Evolutionary conservation across 805 yeast genomes (phyloP).

Genomic region (Citeromyces matritensis): DNA sequence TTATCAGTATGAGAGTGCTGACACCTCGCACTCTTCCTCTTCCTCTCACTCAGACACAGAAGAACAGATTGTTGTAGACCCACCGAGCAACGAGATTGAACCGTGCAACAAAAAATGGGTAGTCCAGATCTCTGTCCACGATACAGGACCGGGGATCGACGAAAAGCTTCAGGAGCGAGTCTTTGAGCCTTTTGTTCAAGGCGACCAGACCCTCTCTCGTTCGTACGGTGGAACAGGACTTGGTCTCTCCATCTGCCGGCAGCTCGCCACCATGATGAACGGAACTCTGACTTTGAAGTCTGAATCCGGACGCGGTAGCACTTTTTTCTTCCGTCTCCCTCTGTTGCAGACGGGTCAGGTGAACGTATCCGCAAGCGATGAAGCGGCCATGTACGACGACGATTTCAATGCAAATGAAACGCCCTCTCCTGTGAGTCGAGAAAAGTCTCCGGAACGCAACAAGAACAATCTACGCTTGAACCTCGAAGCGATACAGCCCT

Average conservation of each 20-base stretch:
- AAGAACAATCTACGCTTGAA: neutral
- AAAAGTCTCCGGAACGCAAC: neutral
- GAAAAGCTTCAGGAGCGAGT: constrained; percentile 68
- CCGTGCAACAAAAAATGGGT: constrained; percentile 28
- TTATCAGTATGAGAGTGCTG: neutral
- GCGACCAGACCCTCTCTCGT: constrained; percentile 84
- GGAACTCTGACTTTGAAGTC: constrained; percentile 72
- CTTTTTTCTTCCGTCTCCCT: constrained; percentile 70
- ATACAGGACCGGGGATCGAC: constrained; percentile 93
- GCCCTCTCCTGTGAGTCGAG: neutral
- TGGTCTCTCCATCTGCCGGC: constrained; percentile 74
- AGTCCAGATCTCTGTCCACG: constrained; percentile 60
- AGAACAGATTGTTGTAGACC: too few species aligned
- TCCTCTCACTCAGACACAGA: neutral
- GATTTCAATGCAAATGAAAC: constrained; percentile 36
- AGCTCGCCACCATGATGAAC: constrained; percentile 72
- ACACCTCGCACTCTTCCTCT: neutral
- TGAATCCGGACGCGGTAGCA: constrained; percentile 69
- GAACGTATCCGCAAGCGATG: constrained; percentile 10
- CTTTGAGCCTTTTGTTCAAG: constrained; percentile 94
- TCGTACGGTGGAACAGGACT: constrained; percentile 94
- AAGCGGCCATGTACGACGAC: constrained; percentile 36
- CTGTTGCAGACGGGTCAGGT: constrained; percentile 50
- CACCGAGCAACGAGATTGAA: too few species aligned
- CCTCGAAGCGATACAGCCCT: neutral